A percentile compares a stretch with the other conserved stretches of the same genome.
phyloP scores from a whole-genome alignment of 2,329 filamentous ascomycete species.

The Sarocladiaceae sp. region DNA sequence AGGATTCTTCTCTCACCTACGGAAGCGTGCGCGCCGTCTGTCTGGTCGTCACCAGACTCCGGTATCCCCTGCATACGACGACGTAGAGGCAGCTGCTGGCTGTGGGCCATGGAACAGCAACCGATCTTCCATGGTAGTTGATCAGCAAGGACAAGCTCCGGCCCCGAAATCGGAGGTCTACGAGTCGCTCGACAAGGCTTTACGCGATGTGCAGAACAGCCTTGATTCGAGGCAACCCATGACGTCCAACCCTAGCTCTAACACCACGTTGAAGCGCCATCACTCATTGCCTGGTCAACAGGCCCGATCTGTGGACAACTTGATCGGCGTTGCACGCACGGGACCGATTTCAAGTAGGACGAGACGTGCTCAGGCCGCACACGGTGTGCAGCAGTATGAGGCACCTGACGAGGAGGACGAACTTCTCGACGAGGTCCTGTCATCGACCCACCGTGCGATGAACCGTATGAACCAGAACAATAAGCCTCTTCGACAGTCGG shows the following conservation, averaged over 20 bases:
- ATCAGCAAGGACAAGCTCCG: constrained; percentile 47
- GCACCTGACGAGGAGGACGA: constrained; percentile 96
- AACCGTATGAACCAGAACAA: constrained; percentile 55
- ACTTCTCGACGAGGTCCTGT: constrained; percentile 82
- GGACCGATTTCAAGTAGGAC: constrained; percentile 75
- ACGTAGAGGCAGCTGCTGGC: constrained; percentile 88
- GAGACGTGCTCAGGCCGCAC: constrained; percentile 67
- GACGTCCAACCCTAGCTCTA: constrained; percentile 43
- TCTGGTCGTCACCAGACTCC: constrained; percentile 87
- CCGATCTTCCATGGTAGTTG: constrained; percentile 77
- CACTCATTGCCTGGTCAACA: constrained; percentile 61
- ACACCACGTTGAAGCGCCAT: constrained; percentile 57
- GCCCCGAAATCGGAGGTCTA: constrained; percentile 52
- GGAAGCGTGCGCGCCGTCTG: constrained; percentile 87
- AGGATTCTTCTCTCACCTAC: constrained; percentile 95
- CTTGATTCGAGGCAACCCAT: constrained; percentile 45
- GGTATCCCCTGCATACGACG: constrained; percentile 74
- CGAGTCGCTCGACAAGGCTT: constrained; percentile 56
- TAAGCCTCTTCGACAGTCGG: constrained; percentile 54
- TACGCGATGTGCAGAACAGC: constrained; percentile 50
- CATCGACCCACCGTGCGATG: constrained; percentile 71
- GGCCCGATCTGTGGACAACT: constrained; percentile 60
- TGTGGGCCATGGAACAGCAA: constrained; percentile 81
- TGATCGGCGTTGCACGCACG: constrained; percentile 50
- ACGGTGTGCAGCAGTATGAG: constrained; percentile 82